phyloP scores from a whole-genome alignment of 2,329 filamentous ascomycete genomes.

The Botryotinia calthae region DNA sequence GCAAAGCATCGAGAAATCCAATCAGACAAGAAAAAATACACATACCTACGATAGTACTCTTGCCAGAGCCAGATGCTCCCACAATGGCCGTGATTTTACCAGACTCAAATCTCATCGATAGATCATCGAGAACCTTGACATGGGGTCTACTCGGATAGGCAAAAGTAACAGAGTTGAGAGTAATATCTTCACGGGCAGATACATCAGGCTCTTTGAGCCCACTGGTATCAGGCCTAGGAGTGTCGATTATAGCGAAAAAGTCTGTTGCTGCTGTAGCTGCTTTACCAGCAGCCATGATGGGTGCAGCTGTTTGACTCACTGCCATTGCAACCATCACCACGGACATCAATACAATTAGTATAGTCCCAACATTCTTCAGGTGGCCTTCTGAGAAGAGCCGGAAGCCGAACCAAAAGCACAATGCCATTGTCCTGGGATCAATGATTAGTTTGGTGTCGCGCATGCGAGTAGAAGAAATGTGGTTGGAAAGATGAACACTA shows the following conservation, averaged over 20 bases:
- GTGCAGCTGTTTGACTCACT: constrained; percentile 55
- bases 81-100: constrained; percentile 45
- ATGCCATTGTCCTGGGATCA: constrained; percentile 48
- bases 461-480: not conserved
- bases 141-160: constrained; percentile 39
- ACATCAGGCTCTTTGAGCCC: constrained; percentile 48
- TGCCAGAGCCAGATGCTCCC: constrained; percentile 44
- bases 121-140: constrained; percentile 38
- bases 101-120: constrained; percentile 37
- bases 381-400: constrained; percentile 46
- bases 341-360: constrained; percentile 44
- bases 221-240: constrained; percentile 39
- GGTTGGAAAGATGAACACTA: not conserved
- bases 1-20: not conserved
- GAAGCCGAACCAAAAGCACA: constrained; percentile 62
- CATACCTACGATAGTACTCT: constrained; percentile 42
- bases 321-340: constrained; percentile 26
- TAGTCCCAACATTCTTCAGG: constrained; percentile 50
- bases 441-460: not conserved
- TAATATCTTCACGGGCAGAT: constrained; percentile 42
- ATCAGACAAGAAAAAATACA: not conserved
- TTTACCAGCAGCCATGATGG: constrained; percentile 49
- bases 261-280: constrained; percentile 41
- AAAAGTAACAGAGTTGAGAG: constrained; percentile 38
- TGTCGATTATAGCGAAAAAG: constrained; percentile 40